A percentile compares a stretch with the other conserved stretches of the same genome.
These are phyloP conservation scores for Vicia faba DNA, from an alignment of 306 rosid species.

Conservation along the genomic window DNA sequence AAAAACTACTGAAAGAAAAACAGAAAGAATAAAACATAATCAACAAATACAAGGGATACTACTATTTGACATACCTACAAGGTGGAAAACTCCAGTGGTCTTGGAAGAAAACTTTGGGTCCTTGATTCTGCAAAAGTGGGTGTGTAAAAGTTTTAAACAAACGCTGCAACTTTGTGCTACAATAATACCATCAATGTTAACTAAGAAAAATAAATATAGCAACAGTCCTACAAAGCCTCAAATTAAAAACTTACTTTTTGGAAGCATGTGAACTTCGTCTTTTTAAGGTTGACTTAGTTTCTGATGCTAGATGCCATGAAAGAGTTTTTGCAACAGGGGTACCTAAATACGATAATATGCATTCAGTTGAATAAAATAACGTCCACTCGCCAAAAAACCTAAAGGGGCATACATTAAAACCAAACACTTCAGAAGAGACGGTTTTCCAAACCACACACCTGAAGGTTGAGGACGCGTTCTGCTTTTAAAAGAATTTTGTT, in stretches of 20 bases:
- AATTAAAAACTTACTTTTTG: conserved; percentile 50
- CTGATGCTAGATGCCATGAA: conserved; percentile 96
- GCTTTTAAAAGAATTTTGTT: conserved; percentile 56
- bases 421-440: conserved; percentile 17
- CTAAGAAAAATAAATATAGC: conserved; percentile 1
- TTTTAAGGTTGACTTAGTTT: conserved; percentile 76
- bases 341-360: conserved; percentile 41
- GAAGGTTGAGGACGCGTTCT: conserved; percentile 63
- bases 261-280: conserved; percentile 53
- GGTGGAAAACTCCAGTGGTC: conserved; percentile 71
- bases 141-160: conserved; percentile 19
- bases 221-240: neutral
- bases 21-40: neutral
- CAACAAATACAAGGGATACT: conserved; percentile 11
- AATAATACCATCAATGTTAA: conserved; percentile 19
- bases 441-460: conserved; percentile 50
- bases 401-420: neutral
- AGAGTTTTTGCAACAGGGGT: conserved; percentile 73
- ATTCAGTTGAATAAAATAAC: conserved; percentile 25
- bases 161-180: neutral
- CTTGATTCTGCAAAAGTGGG: conserved; percentile 50
- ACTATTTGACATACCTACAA: conserved; percentile 60
- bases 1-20: no score
- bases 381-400: conserved; percentile 23
- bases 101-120: conserved; percentile 52